phyloP scores from a whole-genome alignment of 495 filamentous ascomycete species.

The Viridothelium virens region DNA sequence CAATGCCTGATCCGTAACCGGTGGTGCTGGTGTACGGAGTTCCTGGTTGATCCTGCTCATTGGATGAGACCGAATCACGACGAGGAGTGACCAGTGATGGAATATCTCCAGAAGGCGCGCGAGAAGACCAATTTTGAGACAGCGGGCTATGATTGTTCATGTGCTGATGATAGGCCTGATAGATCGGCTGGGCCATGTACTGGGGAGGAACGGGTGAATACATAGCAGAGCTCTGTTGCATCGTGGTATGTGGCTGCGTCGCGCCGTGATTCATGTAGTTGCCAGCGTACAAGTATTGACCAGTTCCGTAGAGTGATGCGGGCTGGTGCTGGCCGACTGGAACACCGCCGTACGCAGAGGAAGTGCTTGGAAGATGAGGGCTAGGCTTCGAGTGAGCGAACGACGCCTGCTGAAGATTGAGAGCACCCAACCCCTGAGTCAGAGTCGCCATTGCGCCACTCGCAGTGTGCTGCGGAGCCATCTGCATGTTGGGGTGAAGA shows the following conservation, averaged over 20 bases:
- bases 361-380: constrained; percentile 25
- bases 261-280: constrained; percentile 23
- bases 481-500: constrained; percentile 23
- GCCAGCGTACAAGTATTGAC: constrained; percentile 27
- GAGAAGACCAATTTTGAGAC: constrained; percentile 35
- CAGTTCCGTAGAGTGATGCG: constrained; percentile 25
- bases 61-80: constrained; percentile 51
- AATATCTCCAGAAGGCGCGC: constrained; percentile 33
- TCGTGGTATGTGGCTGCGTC: constrained; percentile 23
- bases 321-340: constrained; percentile 22
- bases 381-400: constrained; percentile 31
- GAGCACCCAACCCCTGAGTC: constrained; percentile 31
- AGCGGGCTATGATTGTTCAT: constrained; percentile 33
- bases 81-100: constrained; percentile 40
- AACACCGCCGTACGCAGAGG: constrained; percentile 27
- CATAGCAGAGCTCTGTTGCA: constrained; percentile 28
- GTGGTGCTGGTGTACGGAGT: constrained; percentile 46
- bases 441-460: constrained; percentile 27
- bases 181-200: constrained; percentile 29
- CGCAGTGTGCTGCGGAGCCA: constrained; percentile 17
- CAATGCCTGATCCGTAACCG: constrained; percentile 42
- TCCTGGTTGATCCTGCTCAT: constrained; percentile 54
- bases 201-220: constrained; percentile 29
- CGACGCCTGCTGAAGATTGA: constrained; percentile 28
- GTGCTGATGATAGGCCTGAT: constrained; percentile 32